phyloP scores from a whole-genome alignment of 2,329 filamentous ascomycete species.

The Aspergillus ibericus region DNA sequence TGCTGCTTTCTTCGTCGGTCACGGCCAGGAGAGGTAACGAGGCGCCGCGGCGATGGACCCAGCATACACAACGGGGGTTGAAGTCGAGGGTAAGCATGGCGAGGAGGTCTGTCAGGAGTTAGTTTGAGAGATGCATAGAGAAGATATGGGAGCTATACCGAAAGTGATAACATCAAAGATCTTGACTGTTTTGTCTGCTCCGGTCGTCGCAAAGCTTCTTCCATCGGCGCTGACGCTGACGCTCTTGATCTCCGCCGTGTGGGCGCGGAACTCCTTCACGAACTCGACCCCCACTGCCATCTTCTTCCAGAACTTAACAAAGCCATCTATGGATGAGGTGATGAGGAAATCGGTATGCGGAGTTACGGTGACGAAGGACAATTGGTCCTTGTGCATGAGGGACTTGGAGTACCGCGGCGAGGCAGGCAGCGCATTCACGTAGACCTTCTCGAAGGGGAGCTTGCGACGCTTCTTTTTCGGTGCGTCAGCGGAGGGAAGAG shows the following conservation, averaged over 20 bases:
- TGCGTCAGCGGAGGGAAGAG: constrained; percentile 74
- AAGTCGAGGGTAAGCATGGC: constrained; percentile 78
- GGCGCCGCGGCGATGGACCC: constrained; percentile 86
- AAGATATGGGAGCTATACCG: constrained; percentile 39
- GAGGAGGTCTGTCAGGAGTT: constrained; percentile 62
- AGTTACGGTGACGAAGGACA: constrained; percentile 84
- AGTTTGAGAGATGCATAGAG: neutral
- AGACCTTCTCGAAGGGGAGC: constrained; percentile 92
- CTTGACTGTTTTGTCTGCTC: constrained; percentile 53
- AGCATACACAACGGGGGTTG: constrained; percentile 77
- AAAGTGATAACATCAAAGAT: constrained; percentile 75
- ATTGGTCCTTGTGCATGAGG: constrained; percentile 96
- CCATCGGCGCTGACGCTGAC: constrained; percentile 88
- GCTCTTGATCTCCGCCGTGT: constrained; percentile 78
- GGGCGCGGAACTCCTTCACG: constrained; percentile 95
- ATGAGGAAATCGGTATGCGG: constrained; percentile 93
- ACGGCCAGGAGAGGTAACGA: constrained; percentile 83
- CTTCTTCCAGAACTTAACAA: constrained; percentile 99
- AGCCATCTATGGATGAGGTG: constrained; percentile 89
- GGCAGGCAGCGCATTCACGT: constrained; percentile 82
- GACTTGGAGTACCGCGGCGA: constrained; percentile 87
- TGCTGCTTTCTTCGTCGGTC: constrained; percentile 69
- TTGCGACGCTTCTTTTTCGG: constrained; percentile 89
- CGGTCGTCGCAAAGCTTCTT: constrained; percentile 87
- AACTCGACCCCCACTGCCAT: constrained; percentile 87